Evolutionary conservation across 805 yeast species (phyloP), one percentile per base, ranked within the genome.

Genomic region (Tetrapisispora namnaoensis): DNA sequence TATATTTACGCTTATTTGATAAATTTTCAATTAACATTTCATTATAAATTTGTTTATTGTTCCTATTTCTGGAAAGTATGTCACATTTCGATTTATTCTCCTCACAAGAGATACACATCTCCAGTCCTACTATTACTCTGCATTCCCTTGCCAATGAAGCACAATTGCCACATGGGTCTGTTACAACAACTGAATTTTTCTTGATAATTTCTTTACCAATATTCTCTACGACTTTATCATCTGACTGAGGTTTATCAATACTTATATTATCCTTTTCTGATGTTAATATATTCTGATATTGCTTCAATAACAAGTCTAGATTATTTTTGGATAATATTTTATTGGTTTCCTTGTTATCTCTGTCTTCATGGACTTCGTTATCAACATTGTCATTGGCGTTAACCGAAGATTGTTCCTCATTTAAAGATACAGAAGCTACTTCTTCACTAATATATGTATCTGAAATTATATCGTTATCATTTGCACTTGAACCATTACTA

Each of bases 131-230:
- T 1, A 77, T 71, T 55, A 81, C 71, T 24, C 86, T 82, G 70
- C 97, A 90, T 54, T 85, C 79, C 21, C 84, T 83, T 60, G 86
- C 86, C 44, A 90, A 73, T 50, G 89, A 70, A 39, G 95, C 73
- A 65, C 97, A 90, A 55, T 82, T 87, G 60, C 86, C 95, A 61
- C 96, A 89, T 0, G 95, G 91, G 8, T 55, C 52, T 18, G 53
- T 56, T 14, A 48, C n/a, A 40, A 34, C 42, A n/a, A 17, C 41
- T 10, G 48, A 40, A 17, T 21, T 36, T 41, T 18, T 28, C 30
- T 27, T 9, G 1, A 24, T 30, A 5, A 22, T 22, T 10, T 34
- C n/a, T 14, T 35, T 35, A 4, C 6, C 9, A 9, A n/a, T 21
- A 8, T 7, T 11, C 4, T 3, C n/a, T n/a, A n/a, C 34, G 8